Evolutionary conservation across 345 rosid species (phyloP).

Genomic region (Cochlearia excelsa): DNA sequence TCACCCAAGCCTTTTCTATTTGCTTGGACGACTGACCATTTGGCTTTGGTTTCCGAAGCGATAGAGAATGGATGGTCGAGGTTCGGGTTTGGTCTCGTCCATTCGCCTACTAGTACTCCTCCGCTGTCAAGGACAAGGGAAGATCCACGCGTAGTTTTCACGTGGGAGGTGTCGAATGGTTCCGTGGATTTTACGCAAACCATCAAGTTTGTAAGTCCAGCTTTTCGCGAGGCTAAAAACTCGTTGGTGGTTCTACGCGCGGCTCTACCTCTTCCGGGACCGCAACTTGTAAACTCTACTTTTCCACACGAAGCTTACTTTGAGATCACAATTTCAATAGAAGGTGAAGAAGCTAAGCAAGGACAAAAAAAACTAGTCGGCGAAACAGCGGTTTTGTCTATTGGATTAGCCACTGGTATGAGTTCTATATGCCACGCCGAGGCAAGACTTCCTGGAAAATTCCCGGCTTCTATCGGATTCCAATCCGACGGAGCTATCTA

Average conservation of each 20-base stretch:
- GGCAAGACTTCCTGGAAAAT: constrained; percentile 67
- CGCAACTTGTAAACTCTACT: constrained; percentile 64
- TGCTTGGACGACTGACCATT: constrained; percentile 69
- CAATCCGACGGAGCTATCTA: constrained; percentile 76
- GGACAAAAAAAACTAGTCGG: constrained; percentile 39
- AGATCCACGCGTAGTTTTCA: constrained; percentile 50
- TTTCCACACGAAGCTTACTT: constrained; percentile 94
- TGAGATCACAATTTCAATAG: constrained; percentile 62
- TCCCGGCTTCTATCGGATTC: constrained; percentile 82
- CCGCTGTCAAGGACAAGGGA: constrained; percentile 35
- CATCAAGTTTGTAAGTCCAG: constrained; percentile 54
- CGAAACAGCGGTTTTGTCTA: constrained; percentile 42
- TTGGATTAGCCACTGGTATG: constrained; percentile 64
- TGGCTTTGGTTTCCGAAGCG: constrained; percentile 62
- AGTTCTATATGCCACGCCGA: constrained; percentile 41
- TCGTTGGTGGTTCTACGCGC: constrained; percentile 57
- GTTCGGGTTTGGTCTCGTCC: constrained; percentile 57
- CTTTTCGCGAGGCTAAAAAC: constrained; percentile 28
- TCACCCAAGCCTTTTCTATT: constrained; percentile 48
- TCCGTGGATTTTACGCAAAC: constrained; percentile 77
- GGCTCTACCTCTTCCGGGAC: constrained; percentile 85
- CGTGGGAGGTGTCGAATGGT: constrained; percentile 82
- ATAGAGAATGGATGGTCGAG: constrained; percentile 87
- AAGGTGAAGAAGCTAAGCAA: constrained; percentile 64
- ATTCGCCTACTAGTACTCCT: constrained; percentile 35